A percentile compares a stretch with the other conserved stretches of the same genome.
Conservation (phyloP, 2,329 filamentous ascomycete genomes). For the Fusarium compactum region DNA sequence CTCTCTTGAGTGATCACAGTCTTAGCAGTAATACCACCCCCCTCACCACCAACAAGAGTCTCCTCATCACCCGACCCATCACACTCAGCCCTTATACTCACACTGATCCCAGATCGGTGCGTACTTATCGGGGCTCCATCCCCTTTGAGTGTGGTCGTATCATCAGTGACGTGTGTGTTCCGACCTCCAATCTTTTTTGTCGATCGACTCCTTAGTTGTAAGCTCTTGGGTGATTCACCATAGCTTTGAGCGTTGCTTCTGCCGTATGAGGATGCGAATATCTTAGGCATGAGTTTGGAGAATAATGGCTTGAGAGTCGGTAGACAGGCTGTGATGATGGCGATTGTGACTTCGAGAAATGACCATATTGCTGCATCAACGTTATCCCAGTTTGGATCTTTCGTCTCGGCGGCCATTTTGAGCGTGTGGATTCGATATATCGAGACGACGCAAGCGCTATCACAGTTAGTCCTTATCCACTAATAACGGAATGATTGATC, state of each 20-base stretch:
- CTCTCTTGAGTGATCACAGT: neutral
- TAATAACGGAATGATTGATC: fast-evolving
- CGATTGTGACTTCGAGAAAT: constrained; percentile 20
- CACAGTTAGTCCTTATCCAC: neutral
- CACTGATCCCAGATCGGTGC: neutral
- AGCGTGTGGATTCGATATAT: constrained; percentile 26
- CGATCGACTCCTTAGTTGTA: neutral
- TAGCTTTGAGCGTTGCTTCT: constrained; percentile 1
- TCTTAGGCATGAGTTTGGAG: constrained; percentile 18
- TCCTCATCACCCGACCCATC: neutral
- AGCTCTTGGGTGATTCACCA: neutral
- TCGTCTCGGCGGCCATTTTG: constrained; percentile 7
- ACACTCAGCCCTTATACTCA: neutral
- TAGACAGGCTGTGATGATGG: constrained; percentile 22
- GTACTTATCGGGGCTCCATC: neutral
- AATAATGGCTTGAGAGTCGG: constrained; percentile 20
- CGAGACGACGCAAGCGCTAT: constrained; percentile 21
- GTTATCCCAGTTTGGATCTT: constrained; percentile 32
- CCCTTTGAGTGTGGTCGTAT: neutral
- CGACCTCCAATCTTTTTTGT: neutral
- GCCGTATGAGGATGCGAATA: neutral
- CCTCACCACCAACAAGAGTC: neutral
- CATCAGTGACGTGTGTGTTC: neutral
- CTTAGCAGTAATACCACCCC: neutral
- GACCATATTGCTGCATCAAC: constrained; percentile 29